Base-by-base conservation (phyloP, 2,329 filamentous ascomycete genomes). In the Arthrinium puccinioides region DNA sequence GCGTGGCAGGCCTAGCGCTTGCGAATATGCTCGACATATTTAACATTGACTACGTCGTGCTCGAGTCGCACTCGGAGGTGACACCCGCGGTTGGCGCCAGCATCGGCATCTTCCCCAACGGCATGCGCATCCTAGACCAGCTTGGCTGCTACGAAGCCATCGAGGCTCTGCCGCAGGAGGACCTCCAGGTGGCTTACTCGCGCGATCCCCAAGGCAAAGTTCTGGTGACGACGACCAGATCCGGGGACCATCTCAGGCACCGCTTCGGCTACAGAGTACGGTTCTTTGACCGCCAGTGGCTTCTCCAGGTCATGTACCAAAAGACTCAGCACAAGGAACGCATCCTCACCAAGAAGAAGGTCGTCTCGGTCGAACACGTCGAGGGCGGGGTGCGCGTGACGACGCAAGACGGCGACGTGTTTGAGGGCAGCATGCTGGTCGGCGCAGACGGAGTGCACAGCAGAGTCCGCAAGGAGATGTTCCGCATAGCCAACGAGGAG, bases 111-210 rank as follows among this genome's bases (percentile, higher is more conserved):
- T 42, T 60, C 0, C 56, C 70, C 0, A 57, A 66, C 14, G 66
- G 66, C 1, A 39, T 52, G 4, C 56, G 64, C 1, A 64, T 76
- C 6, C 47, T 74, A 1, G 70, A 74, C 35, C 73, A 77, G 47
- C 47, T 76, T 1, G 70, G 67, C 1, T 48, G 54, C 14, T 59
- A 55, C 24, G 48, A 59, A 21, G 21, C 47, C 2, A 41, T 62
- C 7, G 15, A 29, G 6, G n/a, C 39, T 5, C 23, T n/a, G n/a
- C n/a, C n/a, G n/a, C n/a, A n/a, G n/a, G n/a, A n/a, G n/a, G n/a
- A n/a, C n/a, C n/a, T n/a, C n/a, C n/a, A n/a, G n/a, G n/a, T n/a
- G n/a, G n/a, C n/a, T n/a, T n/a, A n/a, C n/a, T n/a, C n/a, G n/a
- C n/a, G n/a, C n/a, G n/a, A n/a, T n/a, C n/a, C n/a, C n/a, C n/a